Percentiles rank a stretch among this genome's conserved stretches.
Conservation (phyloP, 768 basidiomycete genomes). For the Asterophora lycoperdoides region DNA sequence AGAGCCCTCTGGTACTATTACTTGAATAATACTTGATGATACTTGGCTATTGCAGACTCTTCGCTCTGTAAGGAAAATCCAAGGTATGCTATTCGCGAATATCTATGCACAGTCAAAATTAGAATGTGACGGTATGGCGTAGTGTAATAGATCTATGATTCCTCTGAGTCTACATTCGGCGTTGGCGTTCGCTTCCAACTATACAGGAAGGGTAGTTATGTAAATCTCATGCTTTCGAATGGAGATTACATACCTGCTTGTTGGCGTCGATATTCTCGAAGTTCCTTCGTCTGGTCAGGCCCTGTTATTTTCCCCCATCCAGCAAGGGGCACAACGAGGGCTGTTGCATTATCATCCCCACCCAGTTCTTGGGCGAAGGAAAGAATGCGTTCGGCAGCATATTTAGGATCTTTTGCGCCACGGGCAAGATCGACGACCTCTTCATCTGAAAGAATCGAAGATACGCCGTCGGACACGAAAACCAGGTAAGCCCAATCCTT, state of each 20-base stretch:
- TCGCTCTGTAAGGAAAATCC: no score
- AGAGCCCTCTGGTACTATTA: no score
- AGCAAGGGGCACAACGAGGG: constrained; percentile 83
- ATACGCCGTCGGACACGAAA: constrained; percentile 91
- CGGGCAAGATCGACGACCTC: constrained; percentile 92
- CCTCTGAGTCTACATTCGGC: constrained; percentile 47
- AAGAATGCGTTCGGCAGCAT: constrained; percentile 80
- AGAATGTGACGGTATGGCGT: no score
- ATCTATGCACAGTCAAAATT: no score
- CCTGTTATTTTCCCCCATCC: constrained; percentile 88
- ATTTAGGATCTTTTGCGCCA: constrained; percentile 61
- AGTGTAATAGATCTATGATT: neutral
- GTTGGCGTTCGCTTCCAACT: constrained; percentile 67
- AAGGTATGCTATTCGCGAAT: no score
- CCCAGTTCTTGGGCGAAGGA: constrained; percentile 84
- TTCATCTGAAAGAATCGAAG: constrained; percentile 86
- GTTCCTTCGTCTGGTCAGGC: constrained; percentile 73
- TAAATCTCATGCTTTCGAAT: constrained; percentile 4
- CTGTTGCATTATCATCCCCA: constrained; percentile 89
- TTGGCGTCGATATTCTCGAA: constrained; percentile 74
- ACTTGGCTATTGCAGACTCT: no score
- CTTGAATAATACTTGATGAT: no score
- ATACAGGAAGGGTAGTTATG: neutral
- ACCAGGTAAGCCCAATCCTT: constrained; percentile 82
- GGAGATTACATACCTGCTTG: constrained; percentile 48